Evolutionary conservation across 1,139 yeast species (phyloP), one percentile per base, ranked within the genome.

Genomic region (Suhomyces wounanorum): DNA sequence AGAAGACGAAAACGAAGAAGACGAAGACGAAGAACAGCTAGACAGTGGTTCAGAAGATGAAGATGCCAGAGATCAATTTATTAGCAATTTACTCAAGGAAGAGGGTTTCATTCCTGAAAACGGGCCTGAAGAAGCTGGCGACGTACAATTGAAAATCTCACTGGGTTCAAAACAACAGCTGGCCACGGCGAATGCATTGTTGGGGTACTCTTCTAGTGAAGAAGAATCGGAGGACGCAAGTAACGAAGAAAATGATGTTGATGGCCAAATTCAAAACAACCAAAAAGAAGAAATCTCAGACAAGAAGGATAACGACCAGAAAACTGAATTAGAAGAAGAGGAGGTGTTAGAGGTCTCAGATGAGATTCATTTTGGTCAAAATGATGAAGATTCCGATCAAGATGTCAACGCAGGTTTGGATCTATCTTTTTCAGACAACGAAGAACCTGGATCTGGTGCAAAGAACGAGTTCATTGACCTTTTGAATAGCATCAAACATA

Each of bases 401-500:
- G 28, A 51, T 26, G 17, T 47, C 18, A 47, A 49, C 17, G 43
- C 35, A 2, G 65, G 59, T 1, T 59, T 66, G 37, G 69, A 65
- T 44, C 51, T 65, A 17, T 53, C 61, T 1, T 5, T 65, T 2
- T 59, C 63, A 11, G 67, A 61, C 5, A 59, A 56, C 4, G 62
- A 53, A 28, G 33, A 10, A 3, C 33, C 35, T 5, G 45, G 30
- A 16, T 44, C 46, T 6, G 25, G 18, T 8, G 14, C 40, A 16
- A 21, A 43, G 39, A 47, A 44, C n/a, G 36, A 44, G 1, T 71
- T 71, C 52, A 50, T 52, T 4, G 41, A 45, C 2, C 59, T 76
- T 17, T 62, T 77, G 7, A 65, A 69, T 30, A 40, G 51, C 6
- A 60, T 61, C 47, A 54, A 61, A 38, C 54, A 60, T 23, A 54